phyloP scores from a whole-genome alignment of 2,329 filamentous ascomycete genomes.

The Neurospora sp. region DNA sequence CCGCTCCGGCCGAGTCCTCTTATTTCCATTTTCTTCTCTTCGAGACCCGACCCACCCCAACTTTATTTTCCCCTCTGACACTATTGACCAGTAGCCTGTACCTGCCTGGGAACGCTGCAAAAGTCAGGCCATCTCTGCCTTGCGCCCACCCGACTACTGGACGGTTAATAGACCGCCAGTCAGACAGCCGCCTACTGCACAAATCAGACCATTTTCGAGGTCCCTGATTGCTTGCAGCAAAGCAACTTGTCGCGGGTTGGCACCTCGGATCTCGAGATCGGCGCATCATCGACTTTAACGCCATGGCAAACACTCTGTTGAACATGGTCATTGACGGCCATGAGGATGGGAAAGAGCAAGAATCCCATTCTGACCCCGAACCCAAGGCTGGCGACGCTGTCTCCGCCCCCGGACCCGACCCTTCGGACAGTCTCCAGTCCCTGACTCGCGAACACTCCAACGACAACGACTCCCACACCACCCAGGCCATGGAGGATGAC shows the following conservation, averaged over 20 bases:
- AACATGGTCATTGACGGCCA: background rate
- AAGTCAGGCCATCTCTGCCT: background rate
- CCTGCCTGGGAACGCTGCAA: background rate
- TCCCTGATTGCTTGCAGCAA: background rate
- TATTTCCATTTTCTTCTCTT: background rate
- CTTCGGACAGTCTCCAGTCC: background rate
- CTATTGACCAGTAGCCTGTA: background rate
- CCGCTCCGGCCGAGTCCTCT: background rate
- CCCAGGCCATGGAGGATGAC: background rate
- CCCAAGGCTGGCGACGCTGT: background rate
- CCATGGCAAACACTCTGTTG: background rate
- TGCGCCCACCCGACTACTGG: background rate
- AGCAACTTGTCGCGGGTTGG: background rate
- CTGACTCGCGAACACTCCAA: background rate
- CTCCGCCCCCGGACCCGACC: background rate
- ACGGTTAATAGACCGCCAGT: background rate
- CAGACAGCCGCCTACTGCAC: background rate
- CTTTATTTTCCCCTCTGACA: background rate
- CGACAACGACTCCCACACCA: background rate
- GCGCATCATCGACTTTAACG: background rate
- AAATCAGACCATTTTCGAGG: background rate
- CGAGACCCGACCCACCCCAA: background rate
- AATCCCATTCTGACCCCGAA: background rate
- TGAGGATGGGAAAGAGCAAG: background rate
- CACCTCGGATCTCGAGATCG: background rate